phyloP scores from a whole-genome alignment of 2,329 filamentous ascomycete genomes.

The Colletotrichum lindemuthianum region DNA sequence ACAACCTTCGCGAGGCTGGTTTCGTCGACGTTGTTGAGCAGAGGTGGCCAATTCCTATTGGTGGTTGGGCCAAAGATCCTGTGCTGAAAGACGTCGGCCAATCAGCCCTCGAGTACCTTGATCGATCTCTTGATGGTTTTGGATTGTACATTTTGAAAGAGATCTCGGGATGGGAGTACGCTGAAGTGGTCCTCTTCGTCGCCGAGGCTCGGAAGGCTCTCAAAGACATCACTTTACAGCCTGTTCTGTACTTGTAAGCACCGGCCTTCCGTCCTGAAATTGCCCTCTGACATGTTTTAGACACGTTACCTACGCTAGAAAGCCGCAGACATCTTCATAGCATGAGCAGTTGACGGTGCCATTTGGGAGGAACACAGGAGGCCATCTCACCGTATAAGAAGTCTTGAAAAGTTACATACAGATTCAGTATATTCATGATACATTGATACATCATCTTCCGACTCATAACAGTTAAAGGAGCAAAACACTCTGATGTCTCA shows the following conservation, averaged over 20 bases:
- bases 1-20: slow-evolving; percentile 10
- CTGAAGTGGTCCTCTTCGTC: slow-evolving; percentile 40
- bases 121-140: slow-evolving; percentile 43
- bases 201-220: slow-evolving; percentile 35
- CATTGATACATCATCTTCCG: too few relatives aligned
- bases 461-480: too few relatives aligned
- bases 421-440: too few relatives aligned
- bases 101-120: slow-evolving; percentile 38
- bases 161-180: slow-evolving; percentile 41
- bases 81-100: slow-evolving; percentile 39
- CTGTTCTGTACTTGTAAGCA: slow-evolving; percentile 8
- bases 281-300: too few relatives aligned
- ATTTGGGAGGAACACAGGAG: too few relatives aligned
- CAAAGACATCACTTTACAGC: slow-evolving; percentile 1
- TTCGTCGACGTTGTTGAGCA: slow-evolving; percentile 33
- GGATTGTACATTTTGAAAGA: slow-evolving; percentile 42
- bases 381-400: too few relatives aligned
- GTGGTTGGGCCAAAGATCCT: slow-evolving; percentile 39
- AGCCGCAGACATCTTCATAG: too few relatives aligned
- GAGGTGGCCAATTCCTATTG: slow-evolving; percentile 38
- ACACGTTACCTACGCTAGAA: too few relatives aligned
- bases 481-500: too few relatives aligned
- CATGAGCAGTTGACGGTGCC: too few relatives aligned
- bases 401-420: too few relatives aligned
- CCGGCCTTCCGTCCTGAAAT: too few relatives aligned